Evolutionary conservation across 2,329 filamentous ascomycete species (phyloP), one percentile per base, ranked within the genome.

Genomic region (Sporothrix luriei): DNA sequence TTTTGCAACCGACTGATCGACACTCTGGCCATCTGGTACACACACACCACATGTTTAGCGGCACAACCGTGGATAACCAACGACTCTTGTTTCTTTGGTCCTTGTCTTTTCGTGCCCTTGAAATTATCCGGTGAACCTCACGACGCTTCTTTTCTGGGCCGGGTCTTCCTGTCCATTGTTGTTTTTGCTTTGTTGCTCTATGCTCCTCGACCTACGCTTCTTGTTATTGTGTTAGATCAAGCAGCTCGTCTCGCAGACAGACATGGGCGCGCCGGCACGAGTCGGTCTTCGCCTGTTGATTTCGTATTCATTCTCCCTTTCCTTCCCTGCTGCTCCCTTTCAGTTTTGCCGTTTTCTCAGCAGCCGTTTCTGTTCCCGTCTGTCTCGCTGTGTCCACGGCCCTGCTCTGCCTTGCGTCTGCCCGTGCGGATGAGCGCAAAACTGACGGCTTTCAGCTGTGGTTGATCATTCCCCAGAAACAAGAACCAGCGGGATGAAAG

Each of bases 341-440:
- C 33, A 33, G 16, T 48, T 19, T 40, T 65, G 19, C 48, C 62
- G 29, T 26, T 33, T 49, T 46, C 52, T 43, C 24, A 33, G n/a
- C 65, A 38, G 14, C 54, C 40, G 52, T 55, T 40, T 43, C 64
- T 57, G 51, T 3, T 57, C 38, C 21, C 51, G 51, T 67, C 14
- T 24, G 19, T 43, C 19, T 24, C 19, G 49, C 29, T 38, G 24
- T 38, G 24, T 33, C 52, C 52, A 11, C 19, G 49, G 48, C 19
- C 19, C 29, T 54, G 48, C 46, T 38, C 33, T 68, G 66, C 52
- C 49, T 68, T 55, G 57, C 57, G 57, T 62, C n/a, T 29, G 65
- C 51, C 66, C 38, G 51, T 65, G 68, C 68, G 68, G 68, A 59
- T 57, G 57, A 43, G 24, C 38, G 38, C 51, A 43, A 46, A 54